A percentile compares a stretch with the other conserved stretches of the same genome.
phyloP scores from a whole-genome alignment of 306 rosid genomes.

The Malus asiatica region DNA sequence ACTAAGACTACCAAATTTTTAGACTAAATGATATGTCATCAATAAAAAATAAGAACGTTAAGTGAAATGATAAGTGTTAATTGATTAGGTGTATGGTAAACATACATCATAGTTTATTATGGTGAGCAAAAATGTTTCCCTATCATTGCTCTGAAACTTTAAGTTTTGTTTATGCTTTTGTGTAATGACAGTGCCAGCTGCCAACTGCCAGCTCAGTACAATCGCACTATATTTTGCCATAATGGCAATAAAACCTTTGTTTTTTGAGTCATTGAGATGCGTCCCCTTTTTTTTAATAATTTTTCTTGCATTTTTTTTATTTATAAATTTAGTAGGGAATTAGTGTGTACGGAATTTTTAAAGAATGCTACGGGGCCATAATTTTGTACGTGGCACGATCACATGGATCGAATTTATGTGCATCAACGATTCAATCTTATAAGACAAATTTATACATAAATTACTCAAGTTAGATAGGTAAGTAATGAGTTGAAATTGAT shows the following conservation, averaged over 20 bases:
- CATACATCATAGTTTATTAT: no score
- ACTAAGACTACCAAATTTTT: rapidly evolving
- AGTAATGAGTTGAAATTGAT: no score
- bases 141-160: no score
- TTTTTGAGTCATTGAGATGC: not conserved
- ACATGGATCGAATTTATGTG: no score
- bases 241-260: not conserved
- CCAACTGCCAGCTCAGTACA: constrained; percentile 34
- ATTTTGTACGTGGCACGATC: no score
- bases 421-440: no score
- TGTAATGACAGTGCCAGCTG: constrained; percentile 16
- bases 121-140: no score
- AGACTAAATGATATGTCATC: rapidly evolving
- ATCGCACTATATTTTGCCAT: constrained; percentile 4
- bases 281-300: not conserved
- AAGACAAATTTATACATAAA: no score
- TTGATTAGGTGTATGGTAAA: no score
- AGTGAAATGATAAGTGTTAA: no score
- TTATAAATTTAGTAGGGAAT: no score
- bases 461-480: not conserved
- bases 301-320: not conserved
- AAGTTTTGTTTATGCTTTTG: constrained; percentile 11
- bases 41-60: rapidly evolving
- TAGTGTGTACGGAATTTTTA: not conserved
- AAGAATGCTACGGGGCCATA: not conserved